Evolutionary conservation across 1,284 basidiomycete genomes (phyloP).

Genomic region (Austropuccinia psidii): DNA sequence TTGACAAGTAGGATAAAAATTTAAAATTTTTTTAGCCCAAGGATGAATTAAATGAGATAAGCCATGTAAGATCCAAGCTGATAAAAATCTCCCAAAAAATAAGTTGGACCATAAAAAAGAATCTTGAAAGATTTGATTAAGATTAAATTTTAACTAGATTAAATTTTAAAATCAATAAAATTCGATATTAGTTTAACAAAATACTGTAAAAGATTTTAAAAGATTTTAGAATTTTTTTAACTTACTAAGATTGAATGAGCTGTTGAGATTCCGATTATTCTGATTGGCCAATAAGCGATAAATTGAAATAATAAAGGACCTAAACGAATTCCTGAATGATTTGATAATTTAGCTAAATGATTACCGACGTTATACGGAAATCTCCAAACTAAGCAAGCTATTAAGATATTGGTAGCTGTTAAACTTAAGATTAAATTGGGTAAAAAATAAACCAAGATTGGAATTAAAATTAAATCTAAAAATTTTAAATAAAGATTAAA

Average conservation of each 20-base stretch:
- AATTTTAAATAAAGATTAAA: no score
- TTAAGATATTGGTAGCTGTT: not conserved
- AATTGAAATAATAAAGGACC: constrained; percentile 13
- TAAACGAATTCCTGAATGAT: not conserved
- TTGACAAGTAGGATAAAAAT: not conserved
- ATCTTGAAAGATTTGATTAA: not conserved
- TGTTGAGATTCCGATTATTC: not conserved
- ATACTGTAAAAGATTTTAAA: not conserved
- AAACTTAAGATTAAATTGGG: not conserved
- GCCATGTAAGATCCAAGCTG: not conserved
- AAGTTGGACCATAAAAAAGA: not conserved
- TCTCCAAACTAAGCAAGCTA: constrained; percentile 18
- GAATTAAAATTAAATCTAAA: no score
- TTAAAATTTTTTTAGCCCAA: not conserved
- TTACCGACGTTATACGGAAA: constrained; percentile 5
- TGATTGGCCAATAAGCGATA: constrained; percentile 22
- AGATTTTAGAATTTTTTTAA: not conserved
- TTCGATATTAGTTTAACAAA: not conserved
- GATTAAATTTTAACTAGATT: not conserved
- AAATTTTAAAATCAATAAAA: not conserved
- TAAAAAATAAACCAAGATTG: no score
- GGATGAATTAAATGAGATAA: not conserved
- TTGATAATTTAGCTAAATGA: not conserved
- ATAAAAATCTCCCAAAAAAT: not conserved
- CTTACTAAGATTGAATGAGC: not conserved